These are phyloP conservation scores for Xylariaceae sp. DNA, from an alignment of 2,329 filamentous ascomycete species.

Conservation along the genomic window DNA sequence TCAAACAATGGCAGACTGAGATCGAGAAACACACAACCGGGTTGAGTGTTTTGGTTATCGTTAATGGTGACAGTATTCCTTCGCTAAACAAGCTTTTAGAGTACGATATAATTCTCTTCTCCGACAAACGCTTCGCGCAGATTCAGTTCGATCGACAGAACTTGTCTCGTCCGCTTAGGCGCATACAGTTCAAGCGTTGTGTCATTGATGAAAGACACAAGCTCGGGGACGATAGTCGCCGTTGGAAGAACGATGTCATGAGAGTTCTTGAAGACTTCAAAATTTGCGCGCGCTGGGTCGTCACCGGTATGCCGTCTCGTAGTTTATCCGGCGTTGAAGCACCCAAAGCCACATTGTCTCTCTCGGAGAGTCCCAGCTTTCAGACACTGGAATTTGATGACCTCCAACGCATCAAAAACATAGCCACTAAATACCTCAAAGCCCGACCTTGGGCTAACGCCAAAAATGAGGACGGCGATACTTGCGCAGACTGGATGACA, in stretches of 20 bases:
- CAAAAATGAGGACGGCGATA: constrained; percentile 47
- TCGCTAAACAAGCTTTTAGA: constrained; percentile 50
- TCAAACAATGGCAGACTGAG: constrained; percentile 79
- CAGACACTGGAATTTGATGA: constrained; percentile 51
- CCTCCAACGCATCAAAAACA: constrained; percentile 58
- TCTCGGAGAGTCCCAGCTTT: neutral
- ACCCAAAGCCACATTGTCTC: neutral
- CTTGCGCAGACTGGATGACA: constrained; percentile 61
- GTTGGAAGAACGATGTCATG: constrained; percentile 51
- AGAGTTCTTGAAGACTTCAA: constrained; percentile 48
- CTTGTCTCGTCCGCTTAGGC: constrained; percentile 54
- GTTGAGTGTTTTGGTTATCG: constrained; percentile 60
- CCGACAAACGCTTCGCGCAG: constrained; percentile 64
- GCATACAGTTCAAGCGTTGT: constrained; percentile 77
- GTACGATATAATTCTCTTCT: constrained; percentile 75
- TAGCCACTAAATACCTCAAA: constrained; percentile 66
- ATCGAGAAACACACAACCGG: constrained; percentile 69
- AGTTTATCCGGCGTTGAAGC: constrained; percentile 70
- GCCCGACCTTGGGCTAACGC: constrained; percentile 73
- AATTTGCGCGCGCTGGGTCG: constrained; percentile 77
- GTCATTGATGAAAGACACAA: constrained; percentile 91
- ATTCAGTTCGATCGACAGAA: constrained; percentile 44
- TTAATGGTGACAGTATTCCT: constrained; percentile 52
- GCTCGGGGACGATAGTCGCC: constrained; percentile 59
- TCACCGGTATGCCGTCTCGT: constrained; percentile 83